Evolutionary conservation across 1,139 yeast species (phyloP), one percentile per base, ranked within the genome.

Genomic region (Candida smagusa): DNA sequence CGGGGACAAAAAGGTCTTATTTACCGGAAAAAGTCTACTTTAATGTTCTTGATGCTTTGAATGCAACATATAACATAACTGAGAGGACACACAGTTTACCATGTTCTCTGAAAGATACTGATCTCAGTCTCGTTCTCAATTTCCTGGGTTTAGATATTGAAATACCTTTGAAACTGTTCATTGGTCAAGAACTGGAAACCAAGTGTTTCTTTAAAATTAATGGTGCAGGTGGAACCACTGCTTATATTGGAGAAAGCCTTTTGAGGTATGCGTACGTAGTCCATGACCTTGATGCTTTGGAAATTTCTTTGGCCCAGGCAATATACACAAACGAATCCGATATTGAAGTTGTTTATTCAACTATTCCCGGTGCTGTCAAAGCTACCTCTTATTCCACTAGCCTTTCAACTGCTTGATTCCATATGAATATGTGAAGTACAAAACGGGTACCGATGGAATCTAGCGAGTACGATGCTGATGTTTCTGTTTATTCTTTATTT

Each of bases 61-160:
- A 58, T 12, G 65, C 67, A 32, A 29, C 46, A 2, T 77, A 64
- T 48, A 54, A 59, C 31, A 31, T 43, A 1, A 34, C 47, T 2
- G 43, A 50, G 7, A 68, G 63, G 4, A 53, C 56, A 16, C 75
- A 72, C 41, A n/a, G 23, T 4, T 32, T 65, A 27, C 49, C 45
- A 21, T 62, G 67, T 44, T 35, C 48, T 23, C 34, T 32, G 34
- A 44, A 9, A 9, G 47, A 41, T 36, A 42, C 42, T 31, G 37
- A 52, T 9, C 36, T 38, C 28, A 48, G 50, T 16, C 40, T 71
- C 36, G 61, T 63, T 12, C 58, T 77, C 44, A 66, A 73, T 46
- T 79, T 81, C 56, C 81, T 80, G 39, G 79, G 80, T 16, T 56
- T 61, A 12, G 52, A 56, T 19, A 69, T 81, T 39, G 49, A 58